These are phyloP conservation scores for Hirschfeldia incana DNA, from an alignment of 345 rosid species.

Conservation along the genomic window DNA sequence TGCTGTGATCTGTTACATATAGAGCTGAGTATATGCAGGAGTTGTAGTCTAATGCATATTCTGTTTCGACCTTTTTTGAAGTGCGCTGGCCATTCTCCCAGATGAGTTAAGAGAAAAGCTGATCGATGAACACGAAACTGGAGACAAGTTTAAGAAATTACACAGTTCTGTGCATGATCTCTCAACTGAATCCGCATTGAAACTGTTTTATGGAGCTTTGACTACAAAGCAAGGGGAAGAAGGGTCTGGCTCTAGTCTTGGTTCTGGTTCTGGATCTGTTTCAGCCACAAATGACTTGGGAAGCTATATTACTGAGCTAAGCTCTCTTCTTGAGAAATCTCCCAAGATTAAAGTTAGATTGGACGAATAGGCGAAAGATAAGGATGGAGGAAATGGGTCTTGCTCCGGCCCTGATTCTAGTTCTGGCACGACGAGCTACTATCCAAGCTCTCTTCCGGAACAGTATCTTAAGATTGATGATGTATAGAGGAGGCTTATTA, in stretches of 20 bases:
- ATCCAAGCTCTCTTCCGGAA: slow-evolving; percentile 45
- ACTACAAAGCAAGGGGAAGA: slow-evolving; percentile 38
- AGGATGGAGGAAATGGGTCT: not conserved
- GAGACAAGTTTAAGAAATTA: slow-evolving; percentile 44
- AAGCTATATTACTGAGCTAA: slow-evolving; percentile 49
- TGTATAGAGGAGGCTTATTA: not conserved
- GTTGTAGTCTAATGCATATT: not conserved
- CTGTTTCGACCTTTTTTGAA: slow-evolving; percentile 24
- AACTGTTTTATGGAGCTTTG: slow-evolving; percentile 43
- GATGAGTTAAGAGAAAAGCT: slow-evolving; percentile 53
- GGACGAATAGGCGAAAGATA: slow-evolving; percentile 14
- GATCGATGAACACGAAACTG: slow-evolving; percentile 48
- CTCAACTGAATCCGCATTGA: slow-evolving; percentile 58
- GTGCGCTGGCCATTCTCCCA: slow-evolving; percentile 65
- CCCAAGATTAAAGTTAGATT: slow-evolving; percentile 45
- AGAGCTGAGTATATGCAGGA: no score
- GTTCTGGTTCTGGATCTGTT: not conserved
- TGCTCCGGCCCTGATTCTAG: slow-evolving; percentile 4
- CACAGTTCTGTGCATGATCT: slow-evolving; percentile 47
- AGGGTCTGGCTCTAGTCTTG: slow-evolving; percentile 24
- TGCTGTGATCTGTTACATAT: not conserved
- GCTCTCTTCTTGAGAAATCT: slow-evolving; percentile 51
- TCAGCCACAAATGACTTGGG: slow-evolving; percentile 21
- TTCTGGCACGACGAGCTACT: slow-evolving; percentile 32
- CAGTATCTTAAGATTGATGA: not conserved